Base-by-base conservation (phyloP, 2,329 filamentous ascomycete genomes). In the Mycosphaerella sp. region DNA sequence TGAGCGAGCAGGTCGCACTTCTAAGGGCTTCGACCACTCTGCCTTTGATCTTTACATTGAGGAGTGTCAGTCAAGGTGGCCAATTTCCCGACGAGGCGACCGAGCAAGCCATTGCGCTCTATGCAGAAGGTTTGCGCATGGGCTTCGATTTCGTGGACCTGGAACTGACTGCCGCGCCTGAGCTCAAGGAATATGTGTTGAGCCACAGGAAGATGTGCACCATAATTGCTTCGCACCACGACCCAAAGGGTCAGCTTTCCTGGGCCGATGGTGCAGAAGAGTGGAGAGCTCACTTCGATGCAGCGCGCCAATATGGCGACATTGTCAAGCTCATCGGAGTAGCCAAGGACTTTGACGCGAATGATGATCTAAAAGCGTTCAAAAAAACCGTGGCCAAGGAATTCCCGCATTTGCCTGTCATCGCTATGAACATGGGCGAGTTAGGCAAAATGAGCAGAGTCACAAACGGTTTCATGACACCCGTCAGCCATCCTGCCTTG, bases 221-320 rank as follows among this genome's bases (percentile, higher is more conserved):
- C 55, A 87, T 98, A 64, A 95, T 98, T 62, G 89, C 91, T 7
- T 98, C 93, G 0, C 91, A 98, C 67, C 93, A 98, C 67, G 93
- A 98, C 66, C 87, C 89, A 0, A 73, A 79, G 50, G 85, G 85
- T 7, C 75, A 77, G 17, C 75, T 97, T 14, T 91, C 87, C 1
- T 98, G 93, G 93, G 83, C 78, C 58, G 90, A 94, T n/a, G 63
- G 57, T 3, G 62, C 58, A 7, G 60, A 59, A 25, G 88, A 87
- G 0, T 98, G 93, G 91, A 83, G 93, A 50, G 79, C 84, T 25
- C 85, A 83, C 70, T 97, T 95, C 75, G 96, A 96, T 70, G 83
- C 82, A 64, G 91, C 91, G 13, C 74, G 96, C 12, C 86, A 94
- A 65, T 87, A 88, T 62, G 93, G 91, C 42, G 89, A 97, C 65